Conservation (phyloP, 768 basidiomycete species). For the Astraeus odoratus region DNA sequence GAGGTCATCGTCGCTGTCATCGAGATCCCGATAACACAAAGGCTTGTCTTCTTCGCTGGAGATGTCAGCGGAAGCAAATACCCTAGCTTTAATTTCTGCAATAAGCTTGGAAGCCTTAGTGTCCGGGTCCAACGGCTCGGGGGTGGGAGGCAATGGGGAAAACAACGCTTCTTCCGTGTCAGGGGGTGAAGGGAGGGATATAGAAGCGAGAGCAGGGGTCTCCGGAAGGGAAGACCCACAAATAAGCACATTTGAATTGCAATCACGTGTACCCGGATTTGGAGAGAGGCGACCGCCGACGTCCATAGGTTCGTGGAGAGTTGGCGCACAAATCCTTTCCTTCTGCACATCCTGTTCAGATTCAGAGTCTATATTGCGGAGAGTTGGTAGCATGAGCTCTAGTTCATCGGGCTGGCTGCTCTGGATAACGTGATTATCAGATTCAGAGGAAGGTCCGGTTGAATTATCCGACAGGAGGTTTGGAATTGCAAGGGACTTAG, state of each 20-base stretch:
- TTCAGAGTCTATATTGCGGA: conserved; percentile 20
- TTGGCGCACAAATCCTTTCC: no score
- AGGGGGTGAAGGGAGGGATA: conserved; percentile 17
- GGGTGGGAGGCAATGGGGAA: conserved; percentile 23
- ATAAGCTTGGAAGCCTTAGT: conserved; percentile 53
- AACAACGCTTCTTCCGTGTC: conserved; percentile 12
- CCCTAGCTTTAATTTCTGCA: conserved; percentile 58
- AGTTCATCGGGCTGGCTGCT: conserved; percentile 66
- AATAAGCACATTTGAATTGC: conserved; percentile 2
- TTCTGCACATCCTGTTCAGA: no score
- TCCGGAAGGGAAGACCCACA: conserved; percentile 8
- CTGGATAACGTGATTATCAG: conserved; percentile 37
- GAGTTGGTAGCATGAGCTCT: conserved; percentile 37
- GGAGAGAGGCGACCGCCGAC: no score
- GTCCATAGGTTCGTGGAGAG: no score
- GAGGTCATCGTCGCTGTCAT: conserved; percentile 43
- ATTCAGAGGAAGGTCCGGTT: conserved; percentile 9
- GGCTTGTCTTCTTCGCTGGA: conserved; percentile 39
- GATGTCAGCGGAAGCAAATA: conserved; percentile 35
- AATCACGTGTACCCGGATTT: conserved; percentile 7
- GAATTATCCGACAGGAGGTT: no score
- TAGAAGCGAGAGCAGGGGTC: conserved; percentile 9
- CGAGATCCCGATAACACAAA: conserved; percentile 36
- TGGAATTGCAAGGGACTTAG: conserved; percentile 2
- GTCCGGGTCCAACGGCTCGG: conserved; percentile 25